Conservation (phyloP, 495 filamentous ascomycete genomes). For the Penicillium robsamsonii region DNA sequence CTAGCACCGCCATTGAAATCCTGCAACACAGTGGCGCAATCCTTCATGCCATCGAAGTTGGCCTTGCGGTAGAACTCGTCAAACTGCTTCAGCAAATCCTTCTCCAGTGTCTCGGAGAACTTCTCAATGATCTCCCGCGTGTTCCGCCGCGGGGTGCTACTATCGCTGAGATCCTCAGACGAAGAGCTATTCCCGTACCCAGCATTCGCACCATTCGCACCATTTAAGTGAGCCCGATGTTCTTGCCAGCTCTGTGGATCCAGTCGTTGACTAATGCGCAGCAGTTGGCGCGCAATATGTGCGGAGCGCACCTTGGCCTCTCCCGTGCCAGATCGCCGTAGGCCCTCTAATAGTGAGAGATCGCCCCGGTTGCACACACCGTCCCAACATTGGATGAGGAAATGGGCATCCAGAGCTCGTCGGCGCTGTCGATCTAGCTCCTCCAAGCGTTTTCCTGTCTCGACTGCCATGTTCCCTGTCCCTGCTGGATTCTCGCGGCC, state of each 20-base stretch:
- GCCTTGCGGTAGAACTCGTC: conserved; percentile 92
- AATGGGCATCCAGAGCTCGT: conserved; percentile 87
- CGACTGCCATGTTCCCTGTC: conserved; percentile 90
- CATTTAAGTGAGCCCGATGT: conserved; percentile 47
- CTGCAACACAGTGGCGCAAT: conserved; percentile 87
- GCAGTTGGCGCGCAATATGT: conserved; percentile 82
- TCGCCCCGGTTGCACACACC: conserved; percentile 85
- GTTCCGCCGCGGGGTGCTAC: conserved; percentile 51
- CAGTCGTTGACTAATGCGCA: conserved; percentile 81
- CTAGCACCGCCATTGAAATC: conserved; percentile 95
- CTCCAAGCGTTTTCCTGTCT: conserved; percentile 89
- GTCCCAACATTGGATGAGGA: conserved; percentile 93
- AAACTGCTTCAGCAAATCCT: conserved; percentile 93
- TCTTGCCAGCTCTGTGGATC: conserved; percentile 71
- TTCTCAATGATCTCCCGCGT: conserved; percentile 93
- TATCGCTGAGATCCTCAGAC: conserved; percentile 37
- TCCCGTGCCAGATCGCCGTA: conserved; percentile 70
- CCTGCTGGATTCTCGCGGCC: conserved; percentile 64
- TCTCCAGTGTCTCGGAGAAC: conserved; percentile 92
- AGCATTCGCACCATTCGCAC: conserved; percentile 44
- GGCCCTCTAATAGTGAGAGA: conserved; percentile 74
- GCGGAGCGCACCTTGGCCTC: conserved; percentile 89
- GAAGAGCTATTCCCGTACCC: conserved; percentile 33
- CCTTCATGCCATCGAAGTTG: conserved; percentile 94
- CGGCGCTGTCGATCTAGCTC: conserved; percentile 89